Evolutionary conservation across 2,329 filamentous ascomycete genomes (phyloP).

Genomic region (Cercospora canescens): DNA sequence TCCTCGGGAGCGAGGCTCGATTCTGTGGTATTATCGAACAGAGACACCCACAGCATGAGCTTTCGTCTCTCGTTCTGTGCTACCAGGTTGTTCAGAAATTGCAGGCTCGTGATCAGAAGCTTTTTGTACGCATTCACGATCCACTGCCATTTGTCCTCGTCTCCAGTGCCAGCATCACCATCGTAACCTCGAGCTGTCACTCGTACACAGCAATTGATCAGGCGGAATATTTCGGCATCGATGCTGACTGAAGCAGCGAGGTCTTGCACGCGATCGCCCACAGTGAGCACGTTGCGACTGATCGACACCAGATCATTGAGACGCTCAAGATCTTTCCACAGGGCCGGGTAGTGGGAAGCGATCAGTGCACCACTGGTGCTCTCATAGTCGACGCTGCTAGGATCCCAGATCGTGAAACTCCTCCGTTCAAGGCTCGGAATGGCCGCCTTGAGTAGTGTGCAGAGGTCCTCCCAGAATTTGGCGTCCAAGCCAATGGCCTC

Average conservation of each 20-base stretch:
- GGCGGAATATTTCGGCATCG: constrained; percentile 60
- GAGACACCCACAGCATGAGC: constrained; percentile 63
- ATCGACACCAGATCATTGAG: constrained; percentile 64
- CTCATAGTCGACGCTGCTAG: constrained; percentile 57
- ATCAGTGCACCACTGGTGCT: constrained; percentile 62
- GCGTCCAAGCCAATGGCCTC: constrained; percentile 58
- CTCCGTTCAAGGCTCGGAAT: constrained; percentile 62
- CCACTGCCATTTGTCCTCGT: constrained; percentile 66
- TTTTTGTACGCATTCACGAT: constrained; percentile 67
- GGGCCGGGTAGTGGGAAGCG: constrained; percentile 57
- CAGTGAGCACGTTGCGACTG: constrained; percentile 61
- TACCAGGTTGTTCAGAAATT: constrained; percentile 66
- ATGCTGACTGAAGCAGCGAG: constrained; percentile 61
- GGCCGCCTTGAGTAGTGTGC: constrained; percentile 58
- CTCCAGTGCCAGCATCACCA: constrained; percentile 60
- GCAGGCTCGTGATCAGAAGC: constrained; percentile 64
- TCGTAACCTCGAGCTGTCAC: constrained; percentile 66
- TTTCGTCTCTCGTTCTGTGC: constrained; percentile 66
- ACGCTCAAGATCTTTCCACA: constrained; percentile 63
- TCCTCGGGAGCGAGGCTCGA: constrained; percentile 30
- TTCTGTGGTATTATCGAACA: constrained; percentile 54
- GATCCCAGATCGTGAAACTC: constrained; percentile 62
- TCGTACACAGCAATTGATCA: constrained; percentile 64
- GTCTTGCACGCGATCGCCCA: constrained; percentile 62
- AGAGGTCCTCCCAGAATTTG: constrained; percentile 61